phyloP scores from a whole-genome alignment of 148 eudicot genomes.

The Salicornia ramosissima region DNA sequence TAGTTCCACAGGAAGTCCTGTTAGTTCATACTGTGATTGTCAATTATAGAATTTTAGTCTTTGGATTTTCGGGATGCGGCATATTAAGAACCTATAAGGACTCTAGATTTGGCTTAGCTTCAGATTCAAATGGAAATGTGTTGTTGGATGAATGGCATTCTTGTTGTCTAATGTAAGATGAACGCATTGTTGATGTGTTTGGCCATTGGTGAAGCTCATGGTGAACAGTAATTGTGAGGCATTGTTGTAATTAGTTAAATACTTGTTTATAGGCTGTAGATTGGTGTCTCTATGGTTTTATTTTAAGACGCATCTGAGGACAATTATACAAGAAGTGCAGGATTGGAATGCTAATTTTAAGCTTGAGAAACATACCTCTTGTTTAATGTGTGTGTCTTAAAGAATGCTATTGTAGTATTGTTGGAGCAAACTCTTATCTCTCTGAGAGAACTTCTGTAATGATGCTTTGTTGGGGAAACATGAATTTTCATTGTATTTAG shows the following conservation, averaged over 20 bases:
- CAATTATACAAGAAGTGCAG: not conserved
- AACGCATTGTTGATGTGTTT: no score
- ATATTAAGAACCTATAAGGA: not conserved
- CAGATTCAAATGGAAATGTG: no score
- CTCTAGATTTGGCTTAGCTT: not conserved
- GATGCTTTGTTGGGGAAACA: no score
- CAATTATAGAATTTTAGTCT: not conserved
- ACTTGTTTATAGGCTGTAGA: not conserved
- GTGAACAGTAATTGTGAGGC: not conserved
- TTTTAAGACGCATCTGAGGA: not conserved
- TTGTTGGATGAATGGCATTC: not conserved
- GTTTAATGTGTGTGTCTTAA: no score
- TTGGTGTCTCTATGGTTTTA: no score
- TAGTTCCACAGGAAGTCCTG: not conserved
- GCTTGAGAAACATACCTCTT: no score
- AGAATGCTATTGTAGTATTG: no score
- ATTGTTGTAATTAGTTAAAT: not conserved
- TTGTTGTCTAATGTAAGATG: not conserved
- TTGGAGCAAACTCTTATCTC: no score
- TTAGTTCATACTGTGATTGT: not conserved
- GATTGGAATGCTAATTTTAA: not conserved
- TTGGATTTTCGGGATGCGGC: not conserved
- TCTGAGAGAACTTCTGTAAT: no score
- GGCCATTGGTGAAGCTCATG: not conserved
- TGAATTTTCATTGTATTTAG: no score